phyloP scores from a whole-genome alignment of 257 asterid genomes.

The Solanum lycopersicoides region DNA sequence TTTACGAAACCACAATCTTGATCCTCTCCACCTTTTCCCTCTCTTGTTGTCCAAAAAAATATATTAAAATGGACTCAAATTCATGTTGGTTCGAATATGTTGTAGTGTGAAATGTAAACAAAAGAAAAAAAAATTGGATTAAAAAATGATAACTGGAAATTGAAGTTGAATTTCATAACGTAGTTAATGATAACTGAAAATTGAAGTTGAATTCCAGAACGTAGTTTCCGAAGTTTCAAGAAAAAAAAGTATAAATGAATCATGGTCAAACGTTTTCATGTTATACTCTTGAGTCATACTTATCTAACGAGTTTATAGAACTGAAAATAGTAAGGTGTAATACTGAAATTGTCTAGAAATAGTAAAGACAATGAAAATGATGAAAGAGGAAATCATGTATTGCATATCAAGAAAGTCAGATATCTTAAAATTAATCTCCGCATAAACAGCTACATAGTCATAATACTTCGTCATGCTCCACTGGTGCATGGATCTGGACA shows the following conservation, averaged over 20 bases:
- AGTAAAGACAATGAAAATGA: neutral
- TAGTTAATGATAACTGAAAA: no score
- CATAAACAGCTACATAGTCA: neutral
- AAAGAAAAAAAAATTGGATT: no score
- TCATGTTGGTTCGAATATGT: no score
- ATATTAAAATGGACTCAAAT: neutral
- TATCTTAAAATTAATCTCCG: neutral
- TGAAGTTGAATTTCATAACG: neutral
- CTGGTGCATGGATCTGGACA: neutral
- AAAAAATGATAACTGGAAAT: no score
- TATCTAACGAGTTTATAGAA: neutral
- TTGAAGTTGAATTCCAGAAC: neutral
- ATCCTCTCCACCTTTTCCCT: neutral
- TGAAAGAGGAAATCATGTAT: no score
- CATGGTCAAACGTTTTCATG: neutral
- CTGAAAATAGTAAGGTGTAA: neutral
- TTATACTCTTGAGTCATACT: neutral
- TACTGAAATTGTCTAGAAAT: neutral
- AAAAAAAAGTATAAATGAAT: neutral
- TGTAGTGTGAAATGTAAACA: no score
- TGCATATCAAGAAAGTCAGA: neutral
- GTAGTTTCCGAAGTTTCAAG: no score
- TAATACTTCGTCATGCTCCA: neutral
- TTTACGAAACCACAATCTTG: neutral
- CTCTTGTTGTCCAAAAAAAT: neutral